A percentile compares a stretch with the other conserved stretches of the same genome.
Conservation (phyloP, 768 basidiomycete species). For the Naganishia friedmannii region DNA sequence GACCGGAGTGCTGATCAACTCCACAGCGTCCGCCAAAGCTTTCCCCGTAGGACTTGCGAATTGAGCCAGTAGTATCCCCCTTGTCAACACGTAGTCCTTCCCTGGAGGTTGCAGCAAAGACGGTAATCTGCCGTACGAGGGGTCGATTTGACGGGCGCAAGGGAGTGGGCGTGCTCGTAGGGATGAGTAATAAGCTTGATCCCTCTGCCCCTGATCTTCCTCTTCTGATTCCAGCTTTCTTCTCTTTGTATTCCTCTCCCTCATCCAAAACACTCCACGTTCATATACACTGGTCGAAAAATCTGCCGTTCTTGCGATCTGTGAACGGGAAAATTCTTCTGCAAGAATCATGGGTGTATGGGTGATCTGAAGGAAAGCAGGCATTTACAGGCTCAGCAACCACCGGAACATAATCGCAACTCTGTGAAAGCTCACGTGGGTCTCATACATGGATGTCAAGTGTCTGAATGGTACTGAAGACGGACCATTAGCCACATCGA, state of each 20-base stretch:
- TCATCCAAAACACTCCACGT: conserved; percentile 54
- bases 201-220: background rate
- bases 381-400: background rate
- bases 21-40: conserved; percentile 55
- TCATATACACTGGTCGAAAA: conserved; percentile 54
- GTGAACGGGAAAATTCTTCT: conserved; percentile 55
- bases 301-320: conserved; percentile 54
- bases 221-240: conserved; percentile 2
- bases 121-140: conserved; percentile 34
- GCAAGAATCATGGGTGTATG: conserved; percentile 58
- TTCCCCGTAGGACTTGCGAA: conserved; percentile 55
- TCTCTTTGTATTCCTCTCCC: conserved; percentile 34
- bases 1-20: conserved; percentile 51
- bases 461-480: conserved; percentile 54
- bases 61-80: conserved; percentile 55
- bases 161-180: conserved; percentile 26
- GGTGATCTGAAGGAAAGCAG: conserved; percentile 46
- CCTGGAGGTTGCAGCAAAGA: conserved; percentile 36
- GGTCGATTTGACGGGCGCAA: conserved; percentile 11
- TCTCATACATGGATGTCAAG: conserved; percentile 54
- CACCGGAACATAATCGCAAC: background rate
- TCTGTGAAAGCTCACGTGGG: conserved; percentile 40
- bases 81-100: conserved; percentile 42
- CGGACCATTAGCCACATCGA: background rate
- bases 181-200: conserved; percentile 11